Conservation (phyloP, 257 asterid genomes). For the Anisodus acutangulus region DNA sequence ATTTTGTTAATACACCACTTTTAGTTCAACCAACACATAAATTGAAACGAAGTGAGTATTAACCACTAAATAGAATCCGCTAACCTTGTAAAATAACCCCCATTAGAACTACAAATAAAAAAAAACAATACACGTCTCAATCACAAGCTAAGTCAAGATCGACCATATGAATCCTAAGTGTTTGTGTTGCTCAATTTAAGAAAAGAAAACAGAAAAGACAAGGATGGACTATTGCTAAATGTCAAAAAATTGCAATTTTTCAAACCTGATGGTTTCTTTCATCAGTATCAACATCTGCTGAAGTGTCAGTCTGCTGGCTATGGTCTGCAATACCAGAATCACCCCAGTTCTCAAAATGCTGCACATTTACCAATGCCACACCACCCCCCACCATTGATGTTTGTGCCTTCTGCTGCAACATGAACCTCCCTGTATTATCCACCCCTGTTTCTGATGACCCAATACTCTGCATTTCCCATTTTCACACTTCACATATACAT, state of each 20-base stretch:
- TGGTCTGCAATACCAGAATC: slow-evolving; percentile 58
- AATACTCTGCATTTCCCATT: slow-evolving; percentile 52
- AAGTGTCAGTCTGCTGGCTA: slow-evolving; percentile 64
- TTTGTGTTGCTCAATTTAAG: no score
- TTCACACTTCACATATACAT: neutral
- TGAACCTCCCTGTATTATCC: slow-evolving; percentile 56
- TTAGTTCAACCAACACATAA: neutral
- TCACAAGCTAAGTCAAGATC: neutral
- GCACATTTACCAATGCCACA: slow-evolving; percentile 54
- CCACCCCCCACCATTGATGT: slow-evolving; percentile 39
- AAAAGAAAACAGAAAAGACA: neutral
- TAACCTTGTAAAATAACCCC: neutral
- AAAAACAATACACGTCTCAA: neutral
- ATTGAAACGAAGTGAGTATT: neutral
- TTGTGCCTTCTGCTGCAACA: slow-evolving; percentile 48
- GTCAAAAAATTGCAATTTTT: neutral
- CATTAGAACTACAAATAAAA: neutral
- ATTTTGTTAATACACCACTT: no score
- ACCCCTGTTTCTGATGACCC: slow-evolving; percentile 60
- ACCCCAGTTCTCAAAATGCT: slow-evolving; percentile 58
- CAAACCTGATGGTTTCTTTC: slow-evolving; percentile 46
- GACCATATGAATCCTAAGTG: no score
- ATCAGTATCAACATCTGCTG: slow-evolving; percentile 60
- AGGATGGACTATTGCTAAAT: neutral
- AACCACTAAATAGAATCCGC: neutral